Evolutionary conservation across 2,329 filamentous ascomycete species (phyloP).

Genomic region (Bisporella sp.): DNA sequence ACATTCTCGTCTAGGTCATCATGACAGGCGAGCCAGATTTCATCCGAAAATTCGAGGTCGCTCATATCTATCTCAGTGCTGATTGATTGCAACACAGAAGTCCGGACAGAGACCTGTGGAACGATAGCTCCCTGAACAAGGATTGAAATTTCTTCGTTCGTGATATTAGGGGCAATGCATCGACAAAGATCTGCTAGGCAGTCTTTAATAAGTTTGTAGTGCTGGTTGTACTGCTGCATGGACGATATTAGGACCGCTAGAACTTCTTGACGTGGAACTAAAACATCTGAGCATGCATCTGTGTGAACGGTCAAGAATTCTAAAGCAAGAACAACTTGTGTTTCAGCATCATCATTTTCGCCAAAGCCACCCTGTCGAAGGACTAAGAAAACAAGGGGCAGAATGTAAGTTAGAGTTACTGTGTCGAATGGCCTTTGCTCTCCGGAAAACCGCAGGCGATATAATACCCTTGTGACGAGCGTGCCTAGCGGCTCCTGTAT

Average conservation of each 20-base stretch:
- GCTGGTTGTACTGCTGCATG: constrained; percentile 85
- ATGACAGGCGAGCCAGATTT: constrained; percentile 90
- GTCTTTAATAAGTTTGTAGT: constrained; percentile 93
- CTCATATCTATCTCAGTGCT: constrained; percentile 88
- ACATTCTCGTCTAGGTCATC: constrained; percentile 85
- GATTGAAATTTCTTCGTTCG: constrained; percentile 60
- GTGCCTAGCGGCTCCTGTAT: constrained; percentile 76
- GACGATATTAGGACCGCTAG: constrained; percentile 66
- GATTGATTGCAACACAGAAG: constrained; percentile 80
- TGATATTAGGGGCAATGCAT: constrained; percentile 78
- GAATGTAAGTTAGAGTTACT: constrained; percentile 78
- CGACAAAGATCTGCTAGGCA: constrained; percentile 81
- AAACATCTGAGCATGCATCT: constrained; percentile 64
- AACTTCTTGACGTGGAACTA: constrained; percentile 70
- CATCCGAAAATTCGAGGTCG: constrained; percentile 76
- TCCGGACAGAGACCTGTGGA: constrained; percentile 71
- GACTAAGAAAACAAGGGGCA: constrained; percentile 75
- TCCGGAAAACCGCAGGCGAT: constrained; percentile 80
- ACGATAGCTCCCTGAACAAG: constrained; percentile 77
- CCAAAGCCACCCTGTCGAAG: constrained; percentile 75
- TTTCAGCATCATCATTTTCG: constrained; percentile 72
- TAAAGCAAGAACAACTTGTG: constrained; percentile 81
- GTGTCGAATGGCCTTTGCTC: constrained; percentile 93
- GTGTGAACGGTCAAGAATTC: constrained; percentile 90
- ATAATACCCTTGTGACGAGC: constrained; percentile 81